Evolutionary conservation across 805 yeast genomes (phyloP).

Genomic region (Millerozyma acaciae): DNA sequence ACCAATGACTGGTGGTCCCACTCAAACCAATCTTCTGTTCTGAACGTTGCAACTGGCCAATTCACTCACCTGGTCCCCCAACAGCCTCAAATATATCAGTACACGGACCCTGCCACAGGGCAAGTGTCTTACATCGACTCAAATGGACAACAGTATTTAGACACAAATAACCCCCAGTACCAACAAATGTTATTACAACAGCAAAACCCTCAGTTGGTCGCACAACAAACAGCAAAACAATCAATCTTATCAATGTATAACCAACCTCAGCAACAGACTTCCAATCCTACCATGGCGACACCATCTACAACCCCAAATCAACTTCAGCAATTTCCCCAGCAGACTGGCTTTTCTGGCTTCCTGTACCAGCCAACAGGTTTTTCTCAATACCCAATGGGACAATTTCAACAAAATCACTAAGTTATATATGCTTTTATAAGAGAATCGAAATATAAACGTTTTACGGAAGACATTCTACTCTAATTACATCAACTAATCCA

Average conservation of each 20-base stretch:
- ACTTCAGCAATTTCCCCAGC: conserved; percentile 10
- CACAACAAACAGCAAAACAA: conserved; percentile 37
- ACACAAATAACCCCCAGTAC: conserved; percentile 44
- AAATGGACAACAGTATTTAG: conserved; percentile 60
- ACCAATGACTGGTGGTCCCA: conserved; percentile 33
- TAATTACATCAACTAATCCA: too few species aligned
- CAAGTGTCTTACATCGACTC: conserved; percentile 63
- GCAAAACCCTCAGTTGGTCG: conserved; percentile 29
- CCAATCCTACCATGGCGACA: conserved; percentile 8
- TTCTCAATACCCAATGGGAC: conserved; percentile 11
- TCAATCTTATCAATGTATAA: conserved; percentile 39
- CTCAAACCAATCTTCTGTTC: conserved; percentile 3
- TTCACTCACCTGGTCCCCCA: conserved; percentile 18
- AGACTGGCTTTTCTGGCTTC: conserved; percentile 6
- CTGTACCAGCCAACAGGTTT: conserved; percentile 11
- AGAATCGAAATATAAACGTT: too few species aligned
- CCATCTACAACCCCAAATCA: conserved; percentile 13
- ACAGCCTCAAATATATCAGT: conserved; percentile 57
- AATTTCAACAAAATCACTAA: conserved; percentile 7
- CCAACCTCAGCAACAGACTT: conserved; percentile 26
- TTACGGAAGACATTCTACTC: too few species aligned
- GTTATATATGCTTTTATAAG: too few species aligned
- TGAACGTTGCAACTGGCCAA: conserved; percentile 26
- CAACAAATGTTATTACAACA: conserved; percentile 36
- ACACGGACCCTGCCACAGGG: conserved; percentile 70